Evolutionary conservation across 2,329 filamentous ascomycete genomes (phyloP).

Genomic region (Hypoxylon sp.): DNA sequence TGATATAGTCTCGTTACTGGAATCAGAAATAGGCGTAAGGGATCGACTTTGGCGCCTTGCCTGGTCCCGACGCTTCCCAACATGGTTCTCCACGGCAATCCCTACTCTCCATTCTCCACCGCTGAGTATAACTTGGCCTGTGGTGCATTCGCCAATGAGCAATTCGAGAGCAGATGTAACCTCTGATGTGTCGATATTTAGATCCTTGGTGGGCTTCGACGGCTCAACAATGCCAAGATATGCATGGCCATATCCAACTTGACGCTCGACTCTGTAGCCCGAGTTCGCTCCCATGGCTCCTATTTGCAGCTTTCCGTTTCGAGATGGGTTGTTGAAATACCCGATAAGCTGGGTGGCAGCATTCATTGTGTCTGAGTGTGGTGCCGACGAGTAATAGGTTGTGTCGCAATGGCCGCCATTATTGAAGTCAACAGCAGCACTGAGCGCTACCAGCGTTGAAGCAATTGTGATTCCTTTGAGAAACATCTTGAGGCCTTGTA

Average conservation of each 20-base stretch:
- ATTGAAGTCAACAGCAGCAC: not conserved
- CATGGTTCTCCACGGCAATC: not conserved
- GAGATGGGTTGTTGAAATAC: slow-evolving; percentile 6
- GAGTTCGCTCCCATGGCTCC: not conserved
- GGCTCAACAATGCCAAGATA: not conserved
- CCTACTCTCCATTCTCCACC: not conserved
- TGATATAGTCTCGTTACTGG: not conserved
- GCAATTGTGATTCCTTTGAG: not conserved
- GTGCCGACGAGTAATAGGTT: not conserved
- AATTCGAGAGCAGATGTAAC: not conserved
- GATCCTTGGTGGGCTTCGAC: not conserved
- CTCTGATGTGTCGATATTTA: not conserved
- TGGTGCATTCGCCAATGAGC: not conserved
- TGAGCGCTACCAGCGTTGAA: not conserved
- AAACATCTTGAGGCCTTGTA: not conserved
- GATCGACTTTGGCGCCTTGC: not conserved
- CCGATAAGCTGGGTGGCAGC: not conserved
- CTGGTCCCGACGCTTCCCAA: not conserved
- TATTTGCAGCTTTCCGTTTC: not conserved
- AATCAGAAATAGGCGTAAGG: not conserved
- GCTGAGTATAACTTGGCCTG: not conserved
- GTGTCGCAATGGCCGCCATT: not conserved
- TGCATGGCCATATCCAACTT: not conserved
- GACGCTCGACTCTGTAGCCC: not conserved
- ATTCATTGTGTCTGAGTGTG: not conserved